phyloP scores from a whole-genome alignment of 2,329 filamentous ascomycete species.

The Elsinoe arachidis region DNA sequence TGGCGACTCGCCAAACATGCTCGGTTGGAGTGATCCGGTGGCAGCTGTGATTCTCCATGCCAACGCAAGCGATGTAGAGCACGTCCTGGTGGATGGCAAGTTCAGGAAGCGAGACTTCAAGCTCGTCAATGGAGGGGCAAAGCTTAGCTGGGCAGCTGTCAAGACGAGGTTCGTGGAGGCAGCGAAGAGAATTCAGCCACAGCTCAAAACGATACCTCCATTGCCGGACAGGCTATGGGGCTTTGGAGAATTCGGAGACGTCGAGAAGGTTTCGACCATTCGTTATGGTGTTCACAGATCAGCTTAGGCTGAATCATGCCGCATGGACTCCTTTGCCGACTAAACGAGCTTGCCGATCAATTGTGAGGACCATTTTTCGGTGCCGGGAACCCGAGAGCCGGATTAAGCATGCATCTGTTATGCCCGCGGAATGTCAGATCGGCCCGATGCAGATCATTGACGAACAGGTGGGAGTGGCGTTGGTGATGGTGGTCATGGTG shows the following conservation, averaged over 20 bases:
- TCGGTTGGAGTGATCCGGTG: conserved; percentile 49
- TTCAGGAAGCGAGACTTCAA: conserved; percentile 33
- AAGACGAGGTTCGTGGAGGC: neutral
- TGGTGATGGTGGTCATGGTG: too few species aligned
- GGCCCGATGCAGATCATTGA: too few species aligned
- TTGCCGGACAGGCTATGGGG: neutral
- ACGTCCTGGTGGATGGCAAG: conserved; percentile 43
- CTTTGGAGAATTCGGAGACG: neutral
- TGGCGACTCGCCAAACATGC: conserved; percentile 40
- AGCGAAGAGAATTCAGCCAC: neutral
- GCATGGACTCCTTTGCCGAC: too few species aligned
- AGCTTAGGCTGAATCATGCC: neutral
- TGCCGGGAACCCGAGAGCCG: too few species aligned
- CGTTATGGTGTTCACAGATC: neutral
- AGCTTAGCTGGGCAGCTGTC: neutral
- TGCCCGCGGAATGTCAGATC: too few species aligned
- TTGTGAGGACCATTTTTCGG: too few species aligned
- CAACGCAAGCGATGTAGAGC: conserved; percentile 43
- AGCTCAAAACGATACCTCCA: neutral
- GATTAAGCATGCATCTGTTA: too few species aligned
- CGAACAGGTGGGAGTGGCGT: too few species aligned
- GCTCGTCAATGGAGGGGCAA: neutral
- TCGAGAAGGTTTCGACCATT: neutral
- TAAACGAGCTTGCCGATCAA: too few species aligned
- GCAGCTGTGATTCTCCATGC: conserved; percentile 50